Evolutionary conservation across 2,329 filamentous ascomycete species (phyloP).

Genomic region (Ophiostoma fasciatum): DNA sequence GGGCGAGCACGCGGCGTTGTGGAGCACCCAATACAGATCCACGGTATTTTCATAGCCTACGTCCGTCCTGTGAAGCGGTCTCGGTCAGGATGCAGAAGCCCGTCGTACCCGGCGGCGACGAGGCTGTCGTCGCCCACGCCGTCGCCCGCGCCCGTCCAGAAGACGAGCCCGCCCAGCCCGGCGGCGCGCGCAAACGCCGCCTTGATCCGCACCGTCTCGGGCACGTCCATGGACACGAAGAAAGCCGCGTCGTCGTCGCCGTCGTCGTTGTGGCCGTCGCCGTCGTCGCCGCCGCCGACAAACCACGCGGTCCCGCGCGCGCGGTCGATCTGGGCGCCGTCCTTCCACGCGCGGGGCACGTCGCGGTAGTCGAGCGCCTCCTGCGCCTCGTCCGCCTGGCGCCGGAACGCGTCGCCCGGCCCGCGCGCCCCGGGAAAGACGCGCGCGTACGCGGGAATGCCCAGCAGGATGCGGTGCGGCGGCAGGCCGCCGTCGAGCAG

Average conservation of each 20-base stretch:
- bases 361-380: slow-evolving; percentile 50
- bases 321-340: slow-evolving; percentile 12
- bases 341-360: slow-evolving; percentile 25
- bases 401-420: slow-evolving; percentile 34
- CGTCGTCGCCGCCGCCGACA: slow-evolving; percentile 17
- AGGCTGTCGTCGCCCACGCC: slow-evolving; percentile 37
- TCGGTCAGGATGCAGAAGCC: too few species aligned
- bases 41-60: too few species aligned
- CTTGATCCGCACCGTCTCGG: slow-evolving; percentile 44
- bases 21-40: too few species aligned
- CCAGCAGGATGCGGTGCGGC: slow-evolving; percentile 43
- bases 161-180: slow-evolving; percentile 48
- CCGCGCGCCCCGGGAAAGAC: slow-evolving; percentile 40
- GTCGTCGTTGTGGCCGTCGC: too few species aligned
- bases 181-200: slow-evolving; percentile 40
- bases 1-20: too few species aligned
- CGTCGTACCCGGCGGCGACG: slow-evolving; percentile 43
- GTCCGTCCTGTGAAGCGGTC: too few species aligned
- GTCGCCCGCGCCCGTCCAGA: slow-evolving; percentile 53
- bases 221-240: slow-evolving; percentile 51
- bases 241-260: too few species aligned
- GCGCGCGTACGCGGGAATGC: slow-evolving; percentile 48
- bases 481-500: slow-evolving; percentile 38
- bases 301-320: slow-evolving; percentile 39
- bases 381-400: too few species aligned